Conservation (phyloP, 768 basidiomycete genomes). For the Exsudoporus frostii region DNA sequence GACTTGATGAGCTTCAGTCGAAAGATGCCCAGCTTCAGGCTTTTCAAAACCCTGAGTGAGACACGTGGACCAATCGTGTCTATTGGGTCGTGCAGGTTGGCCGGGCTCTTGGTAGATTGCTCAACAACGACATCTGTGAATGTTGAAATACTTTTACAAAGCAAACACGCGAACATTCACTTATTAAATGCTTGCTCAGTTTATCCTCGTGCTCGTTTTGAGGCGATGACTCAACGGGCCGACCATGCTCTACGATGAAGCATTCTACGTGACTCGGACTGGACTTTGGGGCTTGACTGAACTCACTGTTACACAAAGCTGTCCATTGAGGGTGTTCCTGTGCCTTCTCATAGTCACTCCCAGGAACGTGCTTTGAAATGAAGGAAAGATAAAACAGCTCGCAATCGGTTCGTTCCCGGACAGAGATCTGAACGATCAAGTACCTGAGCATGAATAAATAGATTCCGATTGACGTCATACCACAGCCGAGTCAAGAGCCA, state of each 20-base stretch:
- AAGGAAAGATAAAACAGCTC: slow-evolving; percentile 81
- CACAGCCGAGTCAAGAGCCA: slow-evolving; percentile 57
- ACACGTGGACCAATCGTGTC: slow-evolving; percentile 20
- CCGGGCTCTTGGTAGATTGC: slow-evolving; percentile 17
- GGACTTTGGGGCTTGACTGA: background rate
- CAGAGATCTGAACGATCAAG: slow-evolving; percentile 50
- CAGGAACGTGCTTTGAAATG: slow-evolving; percentile 46
- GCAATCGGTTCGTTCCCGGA: slow-evolving; percentile 70
- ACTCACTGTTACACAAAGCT: slow-evolving; percentile 57
- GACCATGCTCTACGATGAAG: slow-evolving; percentile 53
- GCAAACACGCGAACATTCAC: slow-evolving; percentile 35
- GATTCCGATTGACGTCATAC: slow-evolving; percentile 38
- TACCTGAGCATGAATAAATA: slow-evolving; percentile 9
- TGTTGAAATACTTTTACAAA: slow-evolving; percentile 4
- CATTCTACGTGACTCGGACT: background rate
- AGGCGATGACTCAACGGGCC: slow-evolving; percentile 37
- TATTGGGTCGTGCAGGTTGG: slow-evolving; percentile 18
- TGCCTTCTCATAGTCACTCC: slow-evolving; percentile 39
- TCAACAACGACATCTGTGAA: slow-evolving; percentile 32
- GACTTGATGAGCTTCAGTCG: slow-evolving; percentile 62
- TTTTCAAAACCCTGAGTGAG: slow-evolving; percentile 57
- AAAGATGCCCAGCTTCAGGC: slow-evolving; percentile 64
- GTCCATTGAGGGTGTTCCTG: slow-evolving; percentile 63
- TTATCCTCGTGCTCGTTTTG: slow-evolving; percentile 41
- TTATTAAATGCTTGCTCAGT: slow-evolving; percentile 58